Conservation (phyloP, 352 stramenopile genomes). For the Phytopythium ostracodes region DNA sequence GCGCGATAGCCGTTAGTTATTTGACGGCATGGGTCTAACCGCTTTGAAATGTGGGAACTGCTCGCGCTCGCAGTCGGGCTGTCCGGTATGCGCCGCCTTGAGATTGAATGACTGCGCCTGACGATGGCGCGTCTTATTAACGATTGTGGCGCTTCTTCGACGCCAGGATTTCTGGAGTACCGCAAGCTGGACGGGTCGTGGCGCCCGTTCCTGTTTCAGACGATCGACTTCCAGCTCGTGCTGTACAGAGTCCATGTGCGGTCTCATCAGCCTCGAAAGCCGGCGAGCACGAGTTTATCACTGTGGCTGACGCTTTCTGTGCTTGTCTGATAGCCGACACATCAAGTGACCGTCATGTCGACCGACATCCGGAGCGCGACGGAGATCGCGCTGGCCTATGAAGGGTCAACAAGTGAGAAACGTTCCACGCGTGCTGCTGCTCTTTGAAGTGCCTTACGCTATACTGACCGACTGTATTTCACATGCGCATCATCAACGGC, state of each 20-base stretch:
- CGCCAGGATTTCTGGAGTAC: slow-evolving; percentile 63
- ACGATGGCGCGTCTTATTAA: background rate
- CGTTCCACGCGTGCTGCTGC: background rate
- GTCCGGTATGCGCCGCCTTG: background rate
- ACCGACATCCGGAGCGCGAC: slow-evolving; percentile 60
- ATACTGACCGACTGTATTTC: slow-evolving; percentile 4
- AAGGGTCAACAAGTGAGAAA: slow-evolving; percentile 16
- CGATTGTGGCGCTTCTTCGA: background rate
- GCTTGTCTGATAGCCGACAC: slow-evolving; percentile 32
- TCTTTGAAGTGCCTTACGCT: background rate
- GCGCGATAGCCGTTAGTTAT: background rate
- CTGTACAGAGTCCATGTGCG: slow-evolving; percentile 68
- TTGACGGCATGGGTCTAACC: background rate
- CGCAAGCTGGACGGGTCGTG: slow-evolving; percentile 65
- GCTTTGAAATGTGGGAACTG: background rate
- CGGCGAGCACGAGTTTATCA: no score
- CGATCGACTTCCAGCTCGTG: slow-evolving; percentile 55
- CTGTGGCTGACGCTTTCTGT: background rate
- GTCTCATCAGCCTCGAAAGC: no score
- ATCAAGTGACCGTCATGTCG: slow-evolving; percentile 71
- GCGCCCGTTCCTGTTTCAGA: slow-evolving; percentile 79
- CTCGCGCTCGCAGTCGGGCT: background rate
- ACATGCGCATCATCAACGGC: background rate
- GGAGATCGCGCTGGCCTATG: slow-evolving; percentile 44
- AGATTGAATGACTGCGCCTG: background rate